Evolutionary conservation across 441 rosid genomes (phyloP).

Genomic region (Dalechampia spathulata): DNA sequence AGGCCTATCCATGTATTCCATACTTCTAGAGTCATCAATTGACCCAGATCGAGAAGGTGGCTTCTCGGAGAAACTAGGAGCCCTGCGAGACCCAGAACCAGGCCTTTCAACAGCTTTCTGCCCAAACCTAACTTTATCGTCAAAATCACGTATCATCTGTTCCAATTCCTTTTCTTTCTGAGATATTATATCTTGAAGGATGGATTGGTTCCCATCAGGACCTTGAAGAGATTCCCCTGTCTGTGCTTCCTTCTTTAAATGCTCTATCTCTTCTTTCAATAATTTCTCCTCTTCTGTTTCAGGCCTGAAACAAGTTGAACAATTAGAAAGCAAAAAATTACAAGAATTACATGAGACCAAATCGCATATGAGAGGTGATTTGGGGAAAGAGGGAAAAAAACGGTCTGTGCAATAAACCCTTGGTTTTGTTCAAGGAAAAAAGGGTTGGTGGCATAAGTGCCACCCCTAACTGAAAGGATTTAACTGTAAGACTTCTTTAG

Average conservation of each 20-base stretch:
- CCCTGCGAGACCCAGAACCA: slow-evolving; percentile 74
- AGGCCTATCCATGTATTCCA: slow-evolving; percentile 61
- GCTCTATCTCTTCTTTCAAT: slow-evolving; percentile 64
- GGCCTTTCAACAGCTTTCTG: slow-evolving; percentile 67
- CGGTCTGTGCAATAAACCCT: too few species aligned
- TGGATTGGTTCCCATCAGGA: slow-evolving; percentile 27
- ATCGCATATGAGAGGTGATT: background rate
- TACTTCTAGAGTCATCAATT: slow-evolving; percentile 54
- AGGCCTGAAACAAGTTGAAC: slow-evolving; percentile 48
- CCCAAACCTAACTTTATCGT: slow-evolving; percentile 74
- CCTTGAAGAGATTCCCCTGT: slow-evolving; percentile 38
- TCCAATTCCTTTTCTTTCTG: slow-evolving; percentile 66
- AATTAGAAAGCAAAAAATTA: background rate
- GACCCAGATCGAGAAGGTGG: slow-evolving; percentile 79
- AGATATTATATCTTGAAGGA: slow-evolving; percentile 31
- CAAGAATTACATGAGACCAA: background rate
- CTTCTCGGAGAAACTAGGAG: slow-evolving; percentile 47
- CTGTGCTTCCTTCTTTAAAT: slow-evolving; percentile 43
- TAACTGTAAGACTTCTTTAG: too few species aligned
- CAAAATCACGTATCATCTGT: slow-evolving; percentile 51
- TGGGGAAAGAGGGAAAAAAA: too few species aligned
- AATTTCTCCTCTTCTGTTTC: slow-evolving; percentile 73
- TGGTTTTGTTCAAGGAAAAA: too few species aligned
- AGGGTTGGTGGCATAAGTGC: too few species aligned
- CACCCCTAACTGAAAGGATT: too few species aligned